Percentiles rank a stretch among this genome's conserved stretches.
phyloP scores from a whole-genome alignment of 2,329 filamentous ascomycete species.

The Proliferodiscus dingleyae region DNA sequence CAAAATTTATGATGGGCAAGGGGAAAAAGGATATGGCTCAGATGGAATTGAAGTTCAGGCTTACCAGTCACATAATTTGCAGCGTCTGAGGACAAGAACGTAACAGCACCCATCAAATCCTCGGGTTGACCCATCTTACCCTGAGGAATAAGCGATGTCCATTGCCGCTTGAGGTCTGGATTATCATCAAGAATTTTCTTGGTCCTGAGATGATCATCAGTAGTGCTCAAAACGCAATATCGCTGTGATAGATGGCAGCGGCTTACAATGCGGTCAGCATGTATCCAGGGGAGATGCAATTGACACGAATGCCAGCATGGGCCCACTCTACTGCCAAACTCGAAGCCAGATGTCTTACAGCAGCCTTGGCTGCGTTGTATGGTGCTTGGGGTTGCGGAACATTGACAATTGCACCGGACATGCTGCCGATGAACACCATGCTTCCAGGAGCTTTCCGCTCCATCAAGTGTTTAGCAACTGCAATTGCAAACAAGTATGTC shows the following conservation, averaged over 20 bases:
- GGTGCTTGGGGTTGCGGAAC: slow-evolving; percentile 90
- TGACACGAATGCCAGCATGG: slow-evolving; percentile 79
- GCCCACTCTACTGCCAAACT: slow-evolving; percentile 95
- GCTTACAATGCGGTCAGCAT: slow-evolving; percentile 90
- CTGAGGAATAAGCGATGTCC: slow-evolving; percentile 86
- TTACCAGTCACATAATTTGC: slow-evolving; percentile 53
- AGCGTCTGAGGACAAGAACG: slow-evolving; percentile 56
- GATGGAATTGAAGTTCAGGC: no score
- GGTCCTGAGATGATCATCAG: slow-evolving; percentile 51
- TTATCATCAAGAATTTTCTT: slow-evolving; percentile 93
- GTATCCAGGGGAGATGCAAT: slow-evolving; percentile 92
- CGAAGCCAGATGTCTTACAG: slow-evolving; percentile 79
- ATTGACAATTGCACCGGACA: slow-evolving; percentile 92
- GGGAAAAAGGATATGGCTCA: no score
- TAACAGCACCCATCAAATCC: slow-evolving; percentile 89
- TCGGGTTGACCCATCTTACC: slow-evolving; percentile 91
- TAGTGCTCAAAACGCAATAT: background rate
- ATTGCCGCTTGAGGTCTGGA: slow-evolving; percentile 81
- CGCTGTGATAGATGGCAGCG: background rate
- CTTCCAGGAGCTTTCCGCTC: slow-evolving; percentile 71
- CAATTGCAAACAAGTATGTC: slow-evolving; percentile 82
- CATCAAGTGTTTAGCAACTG: slow-evolving; percentile 84
- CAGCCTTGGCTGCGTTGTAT: slow-evolving; percentile 91
- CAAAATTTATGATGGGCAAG: no score
- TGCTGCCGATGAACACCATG: slow-evolving; percentile 93